Evolutionary conservation across 2,329 filamentous ascomycete species (phyloP), one percentile per base, ranked within the genome.

Genomic region (Fusarium redolens): DNA sequence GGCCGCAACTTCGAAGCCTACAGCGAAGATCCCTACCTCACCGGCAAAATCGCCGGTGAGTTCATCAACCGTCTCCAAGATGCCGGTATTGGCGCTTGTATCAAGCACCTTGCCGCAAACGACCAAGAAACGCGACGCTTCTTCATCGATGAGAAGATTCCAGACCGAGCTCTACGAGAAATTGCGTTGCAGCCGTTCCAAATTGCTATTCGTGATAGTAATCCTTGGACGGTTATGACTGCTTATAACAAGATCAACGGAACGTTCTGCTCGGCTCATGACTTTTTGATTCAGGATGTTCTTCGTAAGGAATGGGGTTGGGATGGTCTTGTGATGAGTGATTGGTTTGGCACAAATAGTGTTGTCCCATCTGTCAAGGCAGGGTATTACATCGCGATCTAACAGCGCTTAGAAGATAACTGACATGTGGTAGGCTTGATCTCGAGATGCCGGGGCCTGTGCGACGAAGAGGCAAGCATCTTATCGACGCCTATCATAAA

Each of bases 181-280:
- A 82, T 85, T 28, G 84, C 85, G 50, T 75, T 84, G 13, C 75
- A 82, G 30, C 81, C 84, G 0, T 85, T 85, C 65, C 79, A 85
- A 65, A 80, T 86, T 33, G 82, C 83, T 4, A 77, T 84, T 25
- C 79, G 80, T 48, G 77, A 83, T 33, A 79, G 79, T 5, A 78
- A 80, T 35, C 84, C 83, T 2, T 80, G 81, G 63, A 68, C 57
- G 17, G 76, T 85, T 31, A 86, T 86, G 84, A 83, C 83, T 2
- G 79, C 82, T 10, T 86, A 86, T 60, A 85, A 84, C 45, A 83
- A 81, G 58, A 78, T 86, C 31, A 86, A 86, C 56, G 83, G 83
- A 8, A 74, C 76, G 11, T 84, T 85, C 66, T 81, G 80, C 31
- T 82, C 81, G 30, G 82, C 82, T 55, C 83, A 84, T 68, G 77